phyloP scores from a whole-genome alignment of 2,329 filamentous ascomycete species.

The Diaporthe nobilis region DNA sequence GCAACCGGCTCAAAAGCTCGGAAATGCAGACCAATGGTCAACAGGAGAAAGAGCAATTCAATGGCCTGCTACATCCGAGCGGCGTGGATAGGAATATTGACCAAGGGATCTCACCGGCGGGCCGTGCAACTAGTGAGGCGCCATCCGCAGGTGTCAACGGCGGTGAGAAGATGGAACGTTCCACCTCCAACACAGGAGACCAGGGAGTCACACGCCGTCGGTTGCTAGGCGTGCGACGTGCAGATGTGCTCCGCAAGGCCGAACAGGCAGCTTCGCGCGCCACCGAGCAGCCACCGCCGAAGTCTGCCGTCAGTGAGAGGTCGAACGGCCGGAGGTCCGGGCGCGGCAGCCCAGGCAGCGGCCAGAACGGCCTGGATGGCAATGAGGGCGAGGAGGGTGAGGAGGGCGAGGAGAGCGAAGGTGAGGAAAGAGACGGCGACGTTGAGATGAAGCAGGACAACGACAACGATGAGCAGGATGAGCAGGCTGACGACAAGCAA shows the following conservation, averaged over 20 bases:
- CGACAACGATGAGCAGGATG: constrained; percentile 29
- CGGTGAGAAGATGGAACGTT: constrained; percentile 56
- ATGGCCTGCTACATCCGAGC: constrained; percentile 44
- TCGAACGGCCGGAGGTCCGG: constrained; percentile 59
- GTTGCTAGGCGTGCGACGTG: constrained; percentile 63
- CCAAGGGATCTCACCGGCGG: not conserved
- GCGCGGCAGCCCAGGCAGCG: constrained; percentile 66
- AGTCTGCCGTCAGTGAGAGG: constrained; percentile 48
- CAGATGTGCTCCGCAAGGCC: constrained; percentile 73
- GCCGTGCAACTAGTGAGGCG: constrained; percentile 39
- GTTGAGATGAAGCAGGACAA: constrained; percentile 60
- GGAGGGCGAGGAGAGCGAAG: constrained; percentile 51
- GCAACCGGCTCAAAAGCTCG: constrained; percentile 54
- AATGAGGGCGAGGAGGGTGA: constrained; percentile 52
- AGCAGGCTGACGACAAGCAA: constrained; percentile 39
- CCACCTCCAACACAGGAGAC: constrained; percentile 51
- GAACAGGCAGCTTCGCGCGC: constrained; percentile 69
- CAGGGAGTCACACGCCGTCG: constrained; percentile 54
- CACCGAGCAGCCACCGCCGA: constrained; percentile 61
- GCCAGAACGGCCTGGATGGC: constrained; percentile 48
- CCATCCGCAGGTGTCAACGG: constrained; percentile 45
- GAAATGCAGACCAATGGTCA: constrained; percentile 53
- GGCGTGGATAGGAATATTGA: constrained; percentile 42
- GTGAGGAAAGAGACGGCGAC: constrained; percentile 54
- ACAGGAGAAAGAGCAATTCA: constrained; percentile 48